phyloP scores from a whole-genome alignment of 768 basidiomycete species.

The Phanerochaete carnosa region DNA sequence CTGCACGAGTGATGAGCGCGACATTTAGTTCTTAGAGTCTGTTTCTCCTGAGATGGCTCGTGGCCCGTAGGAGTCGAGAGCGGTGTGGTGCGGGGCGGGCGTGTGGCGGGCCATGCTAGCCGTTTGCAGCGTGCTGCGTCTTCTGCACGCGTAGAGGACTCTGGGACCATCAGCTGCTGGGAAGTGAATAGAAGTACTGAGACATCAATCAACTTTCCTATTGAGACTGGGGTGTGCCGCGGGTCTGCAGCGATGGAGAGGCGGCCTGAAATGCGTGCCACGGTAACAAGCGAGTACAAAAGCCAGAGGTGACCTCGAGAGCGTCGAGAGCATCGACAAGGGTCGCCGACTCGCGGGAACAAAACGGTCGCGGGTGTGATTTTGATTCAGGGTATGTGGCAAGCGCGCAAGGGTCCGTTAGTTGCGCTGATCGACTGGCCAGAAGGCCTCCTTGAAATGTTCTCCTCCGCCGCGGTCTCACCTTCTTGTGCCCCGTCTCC shows the following conservation, averaged over 20 bases:
- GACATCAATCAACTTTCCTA: background rate
- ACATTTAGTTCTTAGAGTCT: background rate
- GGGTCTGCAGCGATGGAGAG: too few relatives aligned
- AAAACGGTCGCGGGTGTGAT: background rate
- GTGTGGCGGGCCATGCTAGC: background rate
- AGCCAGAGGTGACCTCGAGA: background rate
- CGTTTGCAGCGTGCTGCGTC: background rate
- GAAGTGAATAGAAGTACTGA: background rate
- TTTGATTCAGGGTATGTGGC: background rate
- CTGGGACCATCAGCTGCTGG: background rate
- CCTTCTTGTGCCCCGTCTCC: background rate
- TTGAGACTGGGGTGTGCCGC: background rate
- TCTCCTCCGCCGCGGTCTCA: background rate
- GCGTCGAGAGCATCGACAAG: background rate
- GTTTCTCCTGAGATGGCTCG: background rate
- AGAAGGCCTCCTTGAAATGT: background rate
- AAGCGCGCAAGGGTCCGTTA: background rate
- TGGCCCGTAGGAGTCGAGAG: background rate
- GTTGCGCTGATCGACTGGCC: constrained; percentile 2
- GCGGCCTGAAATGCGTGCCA: too few relatives aligned
- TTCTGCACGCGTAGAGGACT: background rate
- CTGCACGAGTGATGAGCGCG: background rate
- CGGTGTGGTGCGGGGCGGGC: background rate
- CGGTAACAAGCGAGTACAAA: too few relatives aligned
- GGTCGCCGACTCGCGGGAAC: background rate